Evolutionary conservation across 2,329 filamentous ascomycete genomes (phyloP).

Genomic region (Trichoderma sp.): DNA sequence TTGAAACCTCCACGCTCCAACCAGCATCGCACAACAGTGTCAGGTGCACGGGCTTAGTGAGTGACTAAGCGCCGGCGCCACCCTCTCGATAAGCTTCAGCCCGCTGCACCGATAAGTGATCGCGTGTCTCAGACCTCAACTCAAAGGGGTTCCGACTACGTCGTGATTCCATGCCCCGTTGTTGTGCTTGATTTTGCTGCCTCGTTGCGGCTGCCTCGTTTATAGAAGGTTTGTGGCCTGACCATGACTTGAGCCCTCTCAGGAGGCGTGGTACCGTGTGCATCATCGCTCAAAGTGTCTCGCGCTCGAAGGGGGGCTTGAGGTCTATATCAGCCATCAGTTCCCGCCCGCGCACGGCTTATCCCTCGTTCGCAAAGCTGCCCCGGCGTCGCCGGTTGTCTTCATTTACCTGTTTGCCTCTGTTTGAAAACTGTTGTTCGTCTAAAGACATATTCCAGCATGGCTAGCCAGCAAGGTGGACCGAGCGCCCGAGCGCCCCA

Average conservation of each 20-base stretch:
- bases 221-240: neutral
- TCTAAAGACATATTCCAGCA: constrained; percentile 20
- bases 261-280: constrained; percentile 12
- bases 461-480: constrained; percentile 34
- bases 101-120: constrained; percentile 20
- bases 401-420: neutral
- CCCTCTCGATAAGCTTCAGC: constrained; percentile 20
- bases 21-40: neutral
- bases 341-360: neutral
- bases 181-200: neutral
- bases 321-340: constrained; percentile 9
- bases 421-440: neutral
- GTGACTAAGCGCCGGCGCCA: constrained; percentile 8
- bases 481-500: constrained; percentile 23
- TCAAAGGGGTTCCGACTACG: neutral
- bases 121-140: constrained; percentile 23
- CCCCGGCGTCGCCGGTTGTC: neutral
- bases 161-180: constrained; percentile 17
- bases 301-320: constrained; percentile 7
- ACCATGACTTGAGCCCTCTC: constrained; percentile 21
- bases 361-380: neutral
- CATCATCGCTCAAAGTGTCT: constrained; percentile 17
- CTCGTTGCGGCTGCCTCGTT: neutral
- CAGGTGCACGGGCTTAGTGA: neutral
- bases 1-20: neutral